Percentiles rank a stretch among this genome's conserved stretches.
Conservation (phyloP, 768 basidiomycete genomes). For the Naganishia randhawae region DNA sequence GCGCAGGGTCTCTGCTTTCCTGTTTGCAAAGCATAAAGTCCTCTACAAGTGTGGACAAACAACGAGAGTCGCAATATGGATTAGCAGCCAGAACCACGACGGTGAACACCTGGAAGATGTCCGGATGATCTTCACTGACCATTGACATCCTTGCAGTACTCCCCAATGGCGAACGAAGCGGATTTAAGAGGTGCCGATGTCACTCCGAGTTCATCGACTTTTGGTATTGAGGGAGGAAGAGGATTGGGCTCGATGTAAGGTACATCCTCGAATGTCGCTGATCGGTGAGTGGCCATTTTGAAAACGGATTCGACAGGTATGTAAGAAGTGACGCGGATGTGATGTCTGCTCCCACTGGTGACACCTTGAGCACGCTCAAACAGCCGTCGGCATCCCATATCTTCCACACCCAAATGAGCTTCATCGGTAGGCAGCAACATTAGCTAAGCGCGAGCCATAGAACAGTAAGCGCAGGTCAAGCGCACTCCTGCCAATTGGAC, state of each 20-base stretch:
- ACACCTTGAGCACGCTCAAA: neutral
- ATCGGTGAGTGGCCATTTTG: constrained; percentile 31
- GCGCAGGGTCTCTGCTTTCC: constrained; percentile 81
- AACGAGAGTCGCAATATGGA: neutral
- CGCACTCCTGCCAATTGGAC: constrained; percentile 61
- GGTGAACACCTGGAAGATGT: neutral
- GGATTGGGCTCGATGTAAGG: constrained; percentile 51
- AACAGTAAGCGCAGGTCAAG: constrained; percentile 54
- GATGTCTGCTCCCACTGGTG: neutral
- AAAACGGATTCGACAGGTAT: neutral
- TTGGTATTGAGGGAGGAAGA: constrained; percentile 58
- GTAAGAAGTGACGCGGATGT: neutral
- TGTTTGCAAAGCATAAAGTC: constrained; percentile 97
- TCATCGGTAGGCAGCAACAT: neutral
- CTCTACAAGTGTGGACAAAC: constrained; percentile 54
- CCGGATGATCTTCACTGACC: constrained; percentile 58
- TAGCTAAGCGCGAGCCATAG: constrained; percentile 7
- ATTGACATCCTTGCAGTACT: constrained; percentile 92
- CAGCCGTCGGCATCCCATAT: neutral
- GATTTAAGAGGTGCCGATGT: constrained; percentile 93
- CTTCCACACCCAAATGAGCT: neutral
- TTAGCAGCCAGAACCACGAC: neutral
- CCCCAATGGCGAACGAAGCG: constrained; percentile 94
- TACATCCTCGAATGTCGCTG: constrained; percentile 40
- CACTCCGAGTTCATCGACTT: constrained; percentile 79